phyloP scores from a whole-genome alignment of 768 basidiomycete genomes.

The Rickenella mellea region DNA sequence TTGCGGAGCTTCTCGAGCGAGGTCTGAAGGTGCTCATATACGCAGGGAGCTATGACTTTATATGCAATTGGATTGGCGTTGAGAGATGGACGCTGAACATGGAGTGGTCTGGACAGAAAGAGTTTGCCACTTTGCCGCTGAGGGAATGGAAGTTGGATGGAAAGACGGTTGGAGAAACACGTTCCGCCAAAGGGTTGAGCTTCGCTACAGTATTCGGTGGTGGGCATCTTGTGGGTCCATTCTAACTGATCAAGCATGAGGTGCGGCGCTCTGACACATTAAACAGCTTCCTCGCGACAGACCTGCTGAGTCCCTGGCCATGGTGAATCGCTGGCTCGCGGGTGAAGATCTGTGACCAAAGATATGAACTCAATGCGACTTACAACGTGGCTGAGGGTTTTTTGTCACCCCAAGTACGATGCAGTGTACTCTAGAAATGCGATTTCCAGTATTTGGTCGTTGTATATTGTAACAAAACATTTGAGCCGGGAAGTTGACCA shows the following conservation, averaged over 20 bases:
- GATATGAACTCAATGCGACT: no score
- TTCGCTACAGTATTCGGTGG: slow-evolving; percentile 58
- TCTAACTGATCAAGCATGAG: neutral
- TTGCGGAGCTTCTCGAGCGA: slow-evolving; percentile 44
- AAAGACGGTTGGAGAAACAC: slow-evolving; percentile 43
- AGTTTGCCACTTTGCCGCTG: slow-evolving; percentile 32
- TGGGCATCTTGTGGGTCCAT: slow-evolving; percentile 62
- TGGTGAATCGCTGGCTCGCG: slow-evolving; percentile 59
- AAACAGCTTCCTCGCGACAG: slow-evolving; percentile 58
- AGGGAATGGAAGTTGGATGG: slow-evolving; percentile 50
- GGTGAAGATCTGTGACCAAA: slow-evolving; percentile 29
- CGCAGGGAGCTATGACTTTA: slow-evolving; percentile 46
- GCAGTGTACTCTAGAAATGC: neutral
- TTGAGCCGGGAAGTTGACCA: no score
- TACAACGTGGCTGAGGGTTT: no score
- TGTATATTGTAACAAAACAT: no score
- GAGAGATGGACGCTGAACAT: slow-evolving; percentile 49
- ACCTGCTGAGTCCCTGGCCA: slow-evolving; percentile 49
- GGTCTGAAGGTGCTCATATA: slow-evolving; percentile 44
- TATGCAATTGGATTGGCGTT: slow-evolving; percentile 57
- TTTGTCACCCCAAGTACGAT: no score
- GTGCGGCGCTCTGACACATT: slow-evolving; percentile 5
- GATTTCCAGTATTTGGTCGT: neutral
- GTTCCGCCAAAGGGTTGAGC: slow-evolving; percentile 46
- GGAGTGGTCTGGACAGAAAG: slow-evolving; percentile 49